phyloP scores from a whole-genome alignment of 108 stramenopile genomes.

The Phaeodactylum tricornutum region DNA sequence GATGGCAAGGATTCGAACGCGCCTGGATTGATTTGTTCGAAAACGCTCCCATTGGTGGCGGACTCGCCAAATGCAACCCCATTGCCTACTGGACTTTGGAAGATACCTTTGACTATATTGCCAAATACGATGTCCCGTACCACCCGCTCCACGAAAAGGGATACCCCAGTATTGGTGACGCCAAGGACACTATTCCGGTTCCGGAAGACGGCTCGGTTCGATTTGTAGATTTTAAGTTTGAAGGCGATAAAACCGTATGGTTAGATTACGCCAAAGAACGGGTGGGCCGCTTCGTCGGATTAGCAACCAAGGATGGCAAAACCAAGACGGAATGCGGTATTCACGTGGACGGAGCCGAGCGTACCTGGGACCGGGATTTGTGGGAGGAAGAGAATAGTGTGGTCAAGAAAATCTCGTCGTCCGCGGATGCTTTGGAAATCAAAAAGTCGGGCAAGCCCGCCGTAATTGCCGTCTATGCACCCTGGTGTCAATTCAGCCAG shows the following conservation, averaged over 20 bases:
- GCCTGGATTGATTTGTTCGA: constrained; percentile 91
- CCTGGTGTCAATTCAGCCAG: constrained; percentile 89
- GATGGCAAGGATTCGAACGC: constrained; percentile 97
- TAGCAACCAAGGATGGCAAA: constrained; percentile 92
- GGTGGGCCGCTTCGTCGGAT: constrained; percentile 93
- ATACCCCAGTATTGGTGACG: constrained; percentile 93
- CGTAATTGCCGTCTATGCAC: constrained; percentile 83
- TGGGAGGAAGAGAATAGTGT: constrained; percentile 53
- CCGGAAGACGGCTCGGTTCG: constrained; percentile 74
- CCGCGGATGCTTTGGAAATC: constrained; percentile 58
- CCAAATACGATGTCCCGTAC: constrained; percentile 91
- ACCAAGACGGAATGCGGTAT: constrained; percentile 98
- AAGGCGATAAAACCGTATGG: constrained; percentile 82
- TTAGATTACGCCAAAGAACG: constrained; percentile 94
- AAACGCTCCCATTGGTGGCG: constrained; percentile 89
- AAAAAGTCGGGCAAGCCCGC: constrained; percentile 60
- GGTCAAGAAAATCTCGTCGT: constrained; percentile 65
- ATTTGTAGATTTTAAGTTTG: constrained; percentile 79
- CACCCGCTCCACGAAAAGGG: constrained; percentile 96
- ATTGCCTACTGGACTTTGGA: constrained; percentile 96
- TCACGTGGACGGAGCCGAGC: constrained; percentile 87
- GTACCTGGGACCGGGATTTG: constrained; percentile 85
- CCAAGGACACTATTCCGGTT: constrained; percentile 90
- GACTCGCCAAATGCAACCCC: constrained; percentile 92
- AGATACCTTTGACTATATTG: constrained; percentile 95